These are phyloP conservation scores for Tetrahymena borealis DNA, from an alignment of 73 alveolate species.

Conservation along the genomic window DNA sequence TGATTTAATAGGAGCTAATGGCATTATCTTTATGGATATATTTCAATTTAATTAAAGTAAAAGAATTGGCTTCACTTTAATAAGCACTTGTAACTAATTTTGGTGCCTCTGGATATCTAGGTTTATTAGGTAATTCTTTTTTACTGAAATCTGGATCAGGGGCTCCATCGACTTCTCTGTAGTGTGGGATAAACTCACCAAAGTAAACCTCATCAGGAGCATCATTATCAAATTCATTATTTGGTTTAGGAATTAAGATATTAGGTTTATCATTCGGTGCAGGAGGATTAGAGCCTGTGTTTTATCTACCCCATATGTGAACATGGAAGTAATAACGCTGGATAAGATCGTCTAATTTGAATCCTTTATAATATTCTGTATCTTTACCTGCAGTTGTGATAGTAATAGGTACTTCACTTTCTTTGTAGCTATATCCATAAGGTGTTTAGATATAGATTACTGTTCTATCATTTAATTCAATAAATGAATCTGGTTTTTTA, in stretches of 20 bases:
- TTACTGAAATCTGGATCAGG: neutral
- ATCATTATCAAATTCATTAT: neutral
- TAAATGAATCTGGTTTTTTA: neutral
- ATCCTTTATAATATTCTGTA: neutral
- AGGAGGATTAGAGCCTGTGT: neutral
- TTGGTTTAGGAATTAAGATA: neutral
- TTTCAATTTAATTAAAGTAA: neutral
- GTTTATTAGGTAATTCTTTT: neutral
- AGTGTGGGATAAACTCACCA: neutral
- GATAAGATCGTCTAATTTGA: neutral
- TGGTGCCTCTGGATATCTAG: neutral
- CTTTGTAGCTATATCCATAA: neutral
- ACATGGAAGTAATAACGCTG: neutral
- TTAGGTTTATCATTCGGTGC: neutral
- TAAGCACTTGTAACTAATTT: neutral
- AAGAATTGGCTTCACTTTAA: neutral
- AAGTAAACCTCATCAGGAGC: neutral
- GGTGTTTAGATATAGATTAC: neutral
- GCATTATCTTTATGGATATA: neutral
- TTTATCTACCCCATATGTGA: neutral
- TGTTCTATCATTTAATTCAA: neutral
- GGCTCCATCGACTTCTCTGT: neutral
- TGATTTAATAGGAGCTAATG: neutral
- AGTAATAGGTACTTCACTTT: neutral
- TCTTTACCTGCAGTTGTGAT: neutral